Percentiles rank a stretch among this genome's conserved stretches.
phyloP scores from a whole-genome alignment of 768 basidiomycete genomes.

The Amanita rubescens region DNA sequence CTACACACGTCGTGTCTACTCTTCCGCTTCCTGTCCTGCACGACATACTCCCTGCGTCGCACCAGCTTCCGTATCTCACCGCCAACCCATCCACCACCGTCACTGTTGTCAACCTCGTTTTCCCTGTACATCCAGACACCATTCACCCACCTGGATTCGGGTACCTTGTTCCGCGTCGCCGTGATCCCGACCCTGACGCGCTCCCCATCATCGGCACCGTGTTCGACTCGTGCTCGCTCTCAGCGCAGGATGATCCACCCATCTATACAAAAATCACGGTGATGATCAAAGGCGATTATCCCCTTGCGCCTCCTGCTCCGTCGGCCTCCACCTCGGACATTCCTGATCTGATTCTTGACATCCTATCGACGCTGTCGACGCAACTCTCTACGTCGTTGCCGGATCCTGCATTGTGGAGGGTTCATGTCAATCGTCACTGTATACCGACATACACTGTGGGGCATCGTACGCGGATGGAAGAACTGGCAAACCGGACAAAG shows the following conservation, averaged over 20 bases:
- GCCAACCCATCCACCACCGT: conserved; percentile 75
- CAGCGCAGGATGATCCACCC: conserved; percentile 36
- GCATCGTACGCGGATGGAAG: conserved; percentile 61
- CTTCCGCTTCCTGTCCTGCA: conserved; percentile 56
- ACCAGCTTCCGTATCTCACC: conserved; percentile 41
- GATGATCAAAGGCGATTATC: conserved; percentile 84
- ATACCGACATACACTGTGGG: conserved; percentile 77
- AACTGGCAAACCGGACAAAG: conserved; percentile 40
- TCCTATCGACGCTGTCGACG: conserved; percentile 29
- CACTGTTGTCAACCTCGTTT: conserved; percentile 85
- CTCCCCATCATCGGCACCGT: conserved; percentile 73
- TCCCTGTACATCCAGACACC: conserved; percentile 38
- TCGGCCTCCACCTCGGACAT: conserved; percentile 20
- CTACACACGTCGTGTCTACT: conserved; percentile 72
- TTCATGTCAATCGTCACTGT: conserved; percentile 52
- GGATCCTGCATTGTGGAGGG: conserved; percentile 43
- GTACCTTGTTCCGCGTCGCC: conserved; percentile 82
- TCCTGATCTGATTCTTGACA: conserved; percentile 24
- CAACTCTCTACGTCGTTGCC: conserved; percentile 46
- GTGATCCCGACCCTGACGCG: conserved; percentile 10
- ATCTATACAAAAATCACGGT: conserved; percentile 72
- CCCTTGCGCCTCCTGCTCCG: conserved; percentile 19
- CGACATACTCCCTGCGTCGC: conserved; percentile 4
- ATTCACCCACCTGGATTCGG: conserved; percentile 89
- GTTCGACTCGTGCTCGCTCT: conserved; percentile 79